Conservation (phyloP, 2,329 filamentous ascomycete species). For the Phyllosticta citriasiana region DNA sequence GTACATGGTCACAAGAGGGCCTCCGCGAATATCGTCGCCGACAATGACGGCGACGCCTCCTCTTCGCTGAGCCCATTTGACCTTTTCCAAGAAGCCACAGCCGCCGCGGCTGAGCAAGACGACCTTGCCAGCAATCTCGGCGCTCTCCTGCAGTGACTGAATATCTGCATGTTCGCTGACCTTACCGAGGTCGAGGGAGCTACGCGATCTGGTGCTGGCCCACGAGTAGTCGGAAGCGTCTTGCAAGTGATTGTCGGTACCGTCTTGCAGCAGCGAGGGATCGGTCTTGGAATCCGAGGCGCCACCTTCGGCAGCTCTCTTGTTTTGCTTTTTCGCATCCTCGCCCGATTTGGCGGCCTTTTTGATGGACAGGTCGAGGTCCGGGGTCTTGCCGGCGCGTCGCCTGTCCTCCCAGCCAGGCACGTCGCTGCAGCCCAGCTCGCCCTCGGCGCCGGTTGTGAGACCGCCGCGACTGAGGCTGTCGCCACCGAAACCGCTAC, state of each 20-base stretch:
- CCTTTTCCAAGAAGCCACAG: conserved; percentile 93
- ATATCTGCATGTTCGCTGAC: conserved; percentile 64
- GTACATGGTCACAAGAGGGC: conserved; percentile 92
- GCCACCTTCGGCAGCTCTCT: background rate
- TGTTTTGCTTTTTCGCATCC: background rate
- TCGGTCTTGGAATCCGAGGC: background rate
- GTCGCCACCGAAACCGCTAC: conserved; percentile 82
- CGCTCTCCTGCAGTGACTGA: conserved; percentile 79
- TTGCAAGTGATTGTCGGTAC: conserved; percentile 77
- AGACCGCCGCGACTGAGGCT: conserved; percentile 47
- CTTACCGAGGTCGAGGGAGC: conserved; percentile 21
- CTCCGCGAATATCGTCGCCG: conserved; percentile 83
- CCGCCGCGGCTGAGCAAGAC: conserved; percentile 85
- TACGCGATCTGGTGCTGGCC: conserved; percentile 14
- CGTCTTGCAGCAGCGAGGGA: conserved; percentile 46
- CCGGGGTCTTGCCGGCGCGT: conserved; percentile 10
- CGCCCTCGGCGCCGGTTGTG: conserved; percentile 54
- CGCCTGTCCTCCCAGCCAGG: conserved; percentile 66
- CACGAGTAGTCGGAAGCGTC: conserved; percentile 41
- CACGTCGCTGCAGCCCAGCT: conserved; percentile 90
- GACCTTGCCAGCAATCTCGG: conserved; percentile 88
- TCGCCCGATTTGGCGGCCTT: background rate
- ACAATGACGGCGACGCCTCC: conserved; percentile 87
- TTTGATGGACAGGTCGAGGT: conserved; percentile 28
- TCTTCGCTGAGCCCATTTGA: conserved; percentile 89